Conservation (phyloP, 139 green algal species). For the Yamagishiella unicocca region DNA sequence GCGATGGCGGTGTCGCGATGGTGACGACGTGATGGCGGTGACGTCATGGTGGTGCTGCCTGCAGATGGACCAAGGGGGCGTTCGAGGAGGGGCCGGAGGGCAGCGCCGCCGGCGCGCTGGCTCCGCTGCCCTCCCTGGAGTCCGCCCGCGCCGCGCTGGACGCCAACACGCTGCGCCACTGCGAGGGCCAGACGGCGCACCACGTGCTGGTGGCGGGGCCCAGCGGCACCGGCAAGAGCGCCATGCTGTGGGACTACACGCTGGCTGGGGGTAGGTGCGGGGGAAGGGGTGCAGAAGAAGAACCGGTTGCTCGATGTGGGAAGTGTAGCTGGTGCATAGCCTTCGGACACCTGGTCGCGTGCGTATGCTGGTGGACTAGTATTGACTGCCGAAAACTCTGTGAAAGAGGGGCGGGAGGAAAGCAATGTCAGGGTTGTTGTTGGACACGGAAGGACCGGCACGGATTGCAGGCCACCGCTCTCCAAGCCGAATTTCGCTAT, state of each 20-base stretch:
- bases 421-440: not conserved
- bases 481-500: no score
- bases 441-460: not conserved
- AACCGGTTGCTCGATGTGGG: no score
- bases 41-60: no score
- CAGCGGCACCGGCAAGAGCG: conserved; percentile 66
- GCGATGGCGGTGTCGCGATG: no score
- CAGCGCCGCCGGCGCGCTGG: not conserved
- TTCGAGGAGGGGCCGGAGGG: conserved; percentile 65
- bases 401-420: not conserved
- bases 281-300: not conserved
- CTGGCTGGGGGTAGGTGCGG: conserved; percentile 46
- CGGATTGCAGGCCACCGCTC: not conserved
- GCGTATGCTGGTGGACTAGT: no score
- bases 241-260: conserved; percentile 70
- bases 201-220: conserved; percentile 62
- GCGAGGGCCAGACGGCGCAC: conserved; percentile 53
- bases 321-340: no score
- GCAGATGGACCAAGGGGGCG: conserved; percentile 69
- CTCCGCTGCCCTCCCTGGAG: conserved; percentile 42
- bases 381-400: not conserved
- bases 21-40: no score
- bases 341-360: no score
- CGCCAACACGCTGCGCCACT: conserved; percentile 62
- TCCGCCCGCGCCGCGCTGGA: conserved; percentile 36